Percentiles rank a stretch among this genome's conserved stretches.
Conservation (phyloP, 1,139 yeast genomes). For the Pichia sp. region DNA sequence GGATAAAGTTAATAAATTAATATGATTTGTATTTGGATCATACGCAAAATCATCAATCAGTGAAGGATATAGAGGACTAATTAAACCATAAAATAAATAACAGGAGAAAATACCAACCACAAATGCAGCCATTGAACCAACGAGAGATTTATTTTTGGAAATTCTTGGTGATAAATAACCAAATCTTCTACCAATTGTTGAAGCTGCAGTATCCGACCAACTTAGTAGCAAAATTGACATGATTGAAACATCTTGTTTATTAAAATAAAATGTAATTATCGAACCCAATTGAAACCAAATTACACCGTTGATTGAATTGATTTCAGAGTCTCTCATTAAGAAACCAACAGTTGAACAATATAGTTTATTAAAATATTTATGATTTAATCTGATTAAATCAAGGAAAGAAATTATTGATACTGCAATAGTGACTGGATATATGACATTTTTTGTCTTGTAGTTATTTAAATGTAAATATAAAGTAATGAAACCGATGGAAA, state of each 20-base stretch:
- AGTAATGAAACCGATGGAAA: slow-evolving; percentile 79
- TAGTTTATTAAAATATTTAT: slow-evolving; percentile 51
- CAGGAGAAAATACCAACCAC: slow-evolving; percentile 62
- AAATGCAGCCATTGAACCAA: slow-evolving; percentile 86
- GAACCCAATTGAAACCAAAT: slow-evolving; percentile 81
- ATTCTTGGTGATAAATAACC: slow-evolving; percentile 82
- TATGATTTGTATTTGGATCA: slow-evolving; percentile 51
- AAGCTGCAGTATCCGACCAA: slow-evolving; percentile 98
- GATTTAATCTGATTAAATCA: slow-evolving; percentile 63
- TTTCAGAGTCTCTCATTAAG: slow-evolving; percentile 77
- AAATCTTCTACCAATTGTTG: slow-evolving; percentile 79
- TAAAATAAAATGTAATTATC: slow-evolving; percentile 56
- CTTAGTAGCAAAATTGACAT: slow-evolving; percentile 74
- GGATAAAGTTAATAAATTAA: slow-evolving; percentile 49
- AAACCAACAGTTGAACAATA: slow-evolving; percentile 68
- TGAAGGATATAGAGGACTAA: slow-evolving; percentile 52
- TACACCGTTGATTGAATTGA: slow-evolving; percentile 68
- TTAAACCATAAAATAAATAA: slow-evolving; percentile 61
- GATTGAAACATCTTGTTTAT: slow-evolving; percentile 75
- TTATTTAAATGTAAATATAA: slow-evolving; percentile 66
- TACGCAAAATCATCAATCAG: slow-evolving; percentile 51
- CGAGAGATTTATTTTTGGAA: slow-evolving; percentile 68
- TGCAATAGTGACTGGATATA: slow-evolving; percentile 50
- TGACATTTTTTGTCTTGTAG: slow-evolving; percentile 46
- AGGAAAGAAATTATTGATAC: slow-evolving; percentile 52